Evolutionary conservation across 106 monocot species (phyloP).

Genomic region (Gastrodia elata): DNA sequence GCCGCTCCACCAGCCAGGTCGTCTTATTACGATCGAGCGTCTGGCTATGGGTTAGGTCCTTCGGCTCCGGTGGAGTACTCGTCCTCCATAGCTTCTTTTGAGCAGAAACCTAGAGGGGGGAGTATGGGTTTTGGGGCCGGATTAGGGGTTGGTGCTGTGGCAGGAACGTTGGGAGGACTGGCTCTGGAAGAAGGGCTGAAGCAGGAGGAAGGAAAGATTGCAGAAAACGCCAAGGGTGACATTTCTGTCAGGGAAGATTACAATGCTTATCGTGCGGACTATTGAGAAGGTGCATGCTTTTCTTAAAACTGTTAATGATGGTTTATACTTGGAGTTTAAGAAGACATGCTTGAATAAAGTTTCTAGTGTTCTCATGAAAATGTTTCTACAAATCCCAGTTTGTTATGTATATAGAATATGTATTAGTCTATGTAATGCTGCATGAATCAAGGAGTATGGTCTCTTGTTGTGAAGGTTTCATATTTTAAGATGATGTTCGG

Average conservation of each 20-base stretch:
- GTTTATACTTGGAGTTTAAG: neutral
- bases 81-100: conserved; percentile 20
- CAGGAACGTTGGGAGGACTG: conserved; percentile 63
- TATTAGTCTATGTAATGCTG: neutral
- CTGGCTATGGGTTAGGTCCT: conserved; percentile 31
- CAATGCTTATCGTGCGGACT: conserved; percentile 36
- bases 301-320: neutral
- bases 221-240: conserved; percentile 37
- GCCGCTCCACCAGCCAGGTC: conserved; percentile 19
- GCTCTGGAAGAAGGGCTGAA: conserved; percentile 63
- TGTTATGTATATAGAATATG: conserved; percentile 10
- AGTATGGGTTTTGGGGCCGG: conserved; percentile 54
- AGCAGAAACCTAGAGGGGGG: conserved; percentile 28
- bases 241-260: conserved; percentile 36
- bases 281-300: conserved; percentile 9
- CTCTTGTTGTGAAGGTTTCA: conserved; percentile 2
- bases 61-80: conserved; percentile 62
- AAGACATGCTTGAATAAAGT: conserved; percentile 18
- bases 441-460: neutral
- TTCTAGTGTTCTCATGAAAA: neutral
- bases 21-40: conserved; percentile 28
- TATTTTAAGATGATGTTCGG: neutral
- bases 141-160: conserved; percentile 56
- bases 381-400: neutral
- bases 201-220: conserved; percentile 62